Evolutionary conservation across 23 red algal genomes (phyloP), one percentile per base, ranked within the genome.

Genomic region (Chondrus crispus): DNA sequence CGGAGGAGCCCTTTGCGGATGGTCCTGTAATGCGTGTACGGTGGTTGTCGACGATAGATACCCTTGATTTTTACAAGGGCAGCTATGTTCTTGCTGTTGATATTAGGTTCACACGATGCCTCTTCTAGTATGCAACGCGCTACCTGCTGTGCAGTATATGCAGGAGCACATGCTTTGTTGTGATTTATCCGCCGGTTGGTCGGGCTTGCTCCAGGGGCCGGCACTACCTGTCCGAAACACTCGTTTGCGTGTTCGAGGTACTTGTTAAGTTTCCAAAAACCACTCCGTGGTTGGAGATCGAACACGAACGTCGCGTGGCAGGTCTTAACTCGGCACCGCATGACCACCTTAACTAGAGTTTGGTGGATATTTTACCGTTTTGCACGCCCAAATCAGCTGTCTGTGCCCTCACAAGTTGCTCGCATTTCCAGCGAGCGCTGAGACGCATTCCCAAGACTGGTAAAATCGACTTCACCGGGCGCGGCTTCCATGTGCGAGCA

Each of bases 241-340:
- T 42, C 38, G 12, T 77, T 77, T 8, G 0, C 9, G 43, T 77
- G 42, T 28, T 51, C 43, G 46, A 37, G 26, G 57, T 33, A 60
- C 78, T 62, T 82, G 22, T 82, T 82, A 20, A 53, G 78, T 37
- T 82, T 82, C 78, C 46, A 82, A 41, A 82, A 28, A 37, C 78
- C 78, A 37, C 32, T 60, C 47, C 78, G 24, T 6, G 78, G 78
- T 82, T 82, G 78, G 44, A 20, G 57, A 1, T 82, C 78, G 19
- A 60, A 82, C 24, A 37, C 78, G n/a, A 82, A 19, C 46, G 29
- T 53, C 32, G 46, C 46, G 51, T 7, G 40, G 12, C 78, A 82
- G 44, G 24, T 18, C 78, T 53, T 53, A 20, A 28, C 78, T 51
- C 78, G 78, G 43, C 78, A 82, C 40, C 1, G 52, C 78, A 82